Evolutionary conservation across 2,329 filamentous ascomycete genomes (phyloP), one percentile per base, ranked within the genome.

Genomic region (Penicillium decumbens): DNA sequence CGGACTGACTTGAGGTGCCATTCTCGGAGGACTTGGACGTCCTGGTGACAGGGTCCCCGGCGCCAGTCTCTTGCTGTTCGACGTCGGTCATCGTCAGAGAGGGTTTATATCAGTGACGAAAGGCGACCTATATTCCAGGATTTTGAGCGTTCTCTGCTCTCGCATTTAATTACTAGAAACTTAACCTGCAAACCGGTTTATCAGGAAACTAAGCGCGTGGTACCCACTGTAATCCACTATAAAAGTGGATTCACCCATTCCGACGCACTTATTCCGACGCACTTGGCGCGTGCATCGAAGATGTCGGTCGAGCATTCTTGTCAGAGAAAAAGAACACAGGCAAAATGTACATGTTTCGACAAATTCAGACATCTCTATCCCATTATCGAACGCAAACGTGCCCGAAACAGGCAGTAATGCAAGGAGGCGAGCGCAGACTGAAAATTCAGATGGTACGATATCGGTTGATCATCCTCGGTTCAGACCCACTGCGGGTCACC

Each of bases 101-200:
- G 33, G 9, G 8, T 18, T 12, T 20, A 20, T 20, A 20, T 23
- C 9, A 20, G 10, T 37, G 33, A 37, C 33, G 33, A 37, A 37
- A 37, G 33, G 20, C 18, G 15, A 13, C 33, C 33, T 32, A 7
- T 43, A 35, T 30, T 8, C 20, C 39, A 18, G 7, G 35, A 20
- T 37, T 20, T 35, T 35, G 12, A 18, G 18, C 33, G 33, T 37
- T 37, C 33, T 20, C 15, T 20, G 33, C 2, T 9, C 32, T 7
- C 15, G 15, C 15, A 37, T 13, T 29, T n/a, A 44, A 12, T 23
- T 43, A 12, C 24, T 10, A 42, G 25, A 7, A 15, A 30, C 27
- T 10, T 6, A 23, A 23, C n/a, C 35, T 25, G 9, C 27, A 50
- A 50, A 50, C 48, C 43, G 43, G 48, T 45, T 50, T 50, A 6